Evolutionary conservation across 1,139 yeast genomes (phyloP), one percentile per base, ranked within the genome.

Genomic region (Yamadazyma songkhlaensis): DNA sequence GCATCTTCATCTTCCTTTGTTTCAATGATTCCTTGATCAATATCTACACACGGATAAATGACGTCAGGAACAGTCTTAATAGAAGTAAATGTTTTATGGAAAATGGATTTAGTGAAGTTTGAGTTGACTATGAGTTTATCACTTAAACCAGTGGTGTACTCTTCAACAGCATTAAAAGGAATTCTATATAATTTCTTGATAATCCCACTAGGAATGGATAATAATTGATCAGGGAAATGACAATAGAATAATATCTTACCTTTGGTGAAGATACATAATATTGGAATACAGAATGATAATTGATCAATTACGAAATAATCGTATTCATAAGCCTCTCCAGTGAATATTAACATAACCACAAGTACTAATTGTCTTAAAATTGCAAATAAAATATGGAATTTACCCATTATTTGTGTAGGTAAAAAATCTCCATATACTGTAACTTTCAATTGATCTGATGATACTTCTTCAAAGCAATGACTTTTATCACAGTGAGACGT

Each of bases 391-490:
- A 92, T 90, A 41, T 83, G 81, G 52, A 90, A 81, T 45, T 71
- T 75, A 9, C 89, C 87, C 12, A 61, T 46, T 9, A 90, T 41
- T 35, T 73, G 67, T 1, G 90, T 80, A 3, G 99, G 98, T 13
- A 92, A 61, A 41, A 77, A 70, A 60, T 92, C 95, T 1, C 98
- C 99, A 44, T 73, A 70, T 0, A 90, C 96, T 20, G 68, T 62
- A 9, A 87, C 95, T 10, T 72, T 59, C 33, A 92, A 59, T 30
- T 62, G 49, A 3, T 69, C 78, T 36, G 71, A 67, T 29, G 78
- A 69, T 3, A 89, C 83, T 59, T 92, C 99, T 50, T 90, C 97
- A 55, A 94, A 92, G 52, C 97, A 86, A 56, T 92, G 98, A 3
- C 67, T 57, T 38, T 61, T 72, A 58, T 92, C 96, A 58, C 96